Percentiles rank a stretch among this genome's conserved stretches.
Evolutionary conservation across 352 stramenopile species (phyloP).

Genomic region (Phytophthora lateralis): DNA sequence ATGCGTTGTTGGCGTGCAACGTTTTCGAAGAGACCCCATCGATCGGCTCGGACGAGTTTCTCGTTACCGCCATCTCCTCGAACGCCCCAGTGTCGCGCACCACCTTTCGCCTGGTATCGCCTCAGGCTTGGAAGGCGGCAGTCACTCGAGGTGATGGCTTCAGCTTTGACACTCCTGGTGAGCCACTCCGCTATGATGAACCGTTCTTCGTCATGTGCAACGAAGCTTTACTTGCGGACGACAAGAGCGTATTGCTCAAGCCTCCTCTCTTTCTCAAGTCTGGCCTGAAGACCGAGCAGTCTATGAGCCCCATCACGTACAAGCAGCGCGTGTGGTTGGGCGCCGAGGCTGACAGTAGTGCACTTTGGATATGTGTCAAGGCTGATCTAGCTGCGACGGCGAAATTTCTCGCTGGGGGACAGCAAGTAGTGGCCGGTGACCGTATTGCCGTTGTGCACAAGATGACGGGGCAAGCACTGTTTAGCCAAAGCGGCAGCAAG

Average conservation of each 20-base stretch:
- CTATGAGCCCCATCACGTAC: constrained; percentile 89
- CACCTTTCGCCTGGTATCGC: constrained; percentile 75
- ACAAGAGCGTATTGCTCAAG: constrained; percentile 72
- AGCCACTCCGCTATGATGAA: constrained; percentile 74
- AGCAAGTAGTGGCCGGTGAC: constrained; percentile 53
- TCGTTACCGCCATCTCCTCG: constrained; percentile 42
- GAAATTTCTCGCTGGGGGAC: constrained; percentile 68
- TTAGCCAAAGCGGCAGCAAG: constrained; percentile 54
- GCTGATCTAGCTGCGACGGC: constrained; percentile 67
- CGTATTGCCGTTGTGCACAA: constrained; percentile 76
- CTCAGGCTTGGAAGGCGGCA: constrained; percentile 40
- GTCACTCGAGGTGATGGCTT: constrained; percentile 32
- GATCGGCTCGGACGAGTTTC: constrained; percentile 77
- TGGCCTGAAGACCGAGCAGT: constrained; percentile 77
- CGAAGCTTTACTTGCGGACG: constrained; percentile 76
- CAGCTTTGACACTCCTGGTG: constrained; percentile 25
- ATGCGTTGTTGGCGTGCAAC: constrained; percentile 65
- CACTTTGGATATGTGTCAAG: constrained; percentile 72
- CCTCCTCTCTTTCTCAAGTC: constrained; percentile 85
- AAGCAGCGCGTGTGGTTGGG: constrained; percentile 82
- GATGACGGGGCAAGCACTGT: constrained; percentile 81
- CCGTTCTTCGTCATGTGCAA: constrained; percentile 85
- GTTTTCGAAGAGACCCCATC: constrained; percentile 86
- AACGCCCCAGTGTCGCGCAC: constrained; percentile 48
- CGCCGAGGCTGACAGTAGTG: constrained; percentile 63